Evolutionary conservation across 768 basidiomycete genomes (phyloP), one percentile per base, ranked within the genome.

Genomic region (Termitomyces sp.): DNA sequence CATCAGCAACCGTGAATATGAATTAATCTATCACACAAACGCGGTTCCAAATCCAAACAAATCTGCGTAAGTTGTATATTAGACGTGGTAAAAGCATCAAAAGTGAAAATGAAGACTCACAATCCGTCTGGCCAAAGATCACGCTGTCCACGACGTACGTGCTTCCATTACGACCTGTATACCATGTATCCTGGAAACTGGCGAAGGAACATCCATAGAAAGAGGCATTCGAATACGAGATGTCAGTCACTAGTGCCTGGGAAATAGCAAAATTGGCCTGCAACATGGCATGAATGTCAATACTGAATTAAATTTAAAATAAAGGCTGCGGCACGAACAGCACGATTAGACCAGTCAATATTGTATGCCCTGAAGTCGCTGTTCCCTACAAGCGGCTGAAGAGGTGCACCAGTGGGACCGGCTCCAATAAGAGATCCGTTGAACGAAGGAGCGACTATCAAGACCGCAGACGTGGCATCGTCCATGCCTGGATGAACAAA

Each of bases 171-270:
- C 77, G 73, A 0, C 88, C 88, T 0, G 85, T 83, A 66, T 84
- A 87, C 81, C 84, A 86, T 0, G 88, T 88, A 65, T 87, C 86
- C 67, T 88, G 85, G 63, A 77, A 87, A 65, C 84, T 85, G 0
- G 83, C 77, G 64, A 86, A 86, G 1, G 82, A 76, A 63, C 84
- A 86, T 0, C 82, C 84, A 63, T 86, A 88, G 70, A 88, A 88
- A 1, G 86, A 87, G 7, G 86, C 85, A 58, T 89, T 89, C 4
- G 86, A 81, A 63, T 87, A 85, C 1, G 82, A 84, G 32, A 88
- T 82, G 60, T 84, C 82, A 4, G 82, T 85, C 28, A 83, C 85
- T 11, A 89, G 74, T 1, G 88, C 87, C 67, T 83, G 88, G 1
- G 85, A 80, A 42, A 87, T 85, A 0, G 83, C 68, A 58, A 81